Base-by-base conservation (phyloP, 345 rosid genomes). In the Luvunga scandens region DNA sequence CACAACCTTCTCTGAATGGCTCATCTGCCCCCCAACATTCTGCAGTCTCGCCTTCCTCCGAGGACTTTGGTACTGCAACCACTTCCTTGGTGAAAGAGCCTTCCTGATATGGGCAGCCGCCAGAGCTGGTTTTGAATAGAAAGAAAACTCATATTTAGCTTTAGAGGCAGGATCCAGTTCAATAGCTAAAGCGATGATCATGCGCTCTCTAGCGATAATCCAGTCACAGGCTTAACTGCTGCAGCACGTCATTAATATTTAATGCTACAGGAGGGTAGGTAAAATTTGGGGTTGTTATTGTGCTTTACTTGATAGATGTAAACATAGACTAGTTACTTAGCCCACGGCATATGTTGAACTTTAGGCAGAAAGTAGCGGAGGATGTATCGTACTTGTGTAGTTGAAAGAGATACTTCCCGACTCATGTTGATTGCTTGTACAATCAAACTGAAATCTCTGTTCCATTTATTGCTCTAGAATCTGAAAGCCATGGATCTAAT, bases 1-100 rank as follows among this genome's bases (percentile, higher is more conserved):
- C 81, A 6, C 80, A 81, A 50, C 86, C 85, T 3, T 86, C 87
- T 67, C 80, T 72, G 13, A 63, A 13, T 9, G 84, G 62, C 28
- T 72, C 82, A 27, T 83, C 83, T 18, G 66, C n/a, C 25, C 22
- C 78, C 53, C 79, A 61, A 66, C 64, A 55, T 18, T 75, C 82
- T 33, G 24, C 42, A 2, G 22, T 22, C 42, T 74, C 82, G 24
- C 45, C 71, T 66, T 57, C 57, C 65, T 30, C 5, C 65, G 66
- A 67, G 28, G 57, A 63, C 60, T n/a, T 77, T 9, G 39, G 30
- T 62, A 72, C 85, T 5, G 33, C 76, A 27, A 82, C 79, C 18
- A 60, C 85, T 45, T 50, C 69, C 27, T 83, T 85, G 25, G 13
- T 39, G 45, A 9, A 39, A 39, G 45, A 39, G 45, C 45, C 45